Evolutionary conservation across 495 filamentous ascomycete species (phyloP).

Genomic region (Hyaloscypha finlandica): DNA sequence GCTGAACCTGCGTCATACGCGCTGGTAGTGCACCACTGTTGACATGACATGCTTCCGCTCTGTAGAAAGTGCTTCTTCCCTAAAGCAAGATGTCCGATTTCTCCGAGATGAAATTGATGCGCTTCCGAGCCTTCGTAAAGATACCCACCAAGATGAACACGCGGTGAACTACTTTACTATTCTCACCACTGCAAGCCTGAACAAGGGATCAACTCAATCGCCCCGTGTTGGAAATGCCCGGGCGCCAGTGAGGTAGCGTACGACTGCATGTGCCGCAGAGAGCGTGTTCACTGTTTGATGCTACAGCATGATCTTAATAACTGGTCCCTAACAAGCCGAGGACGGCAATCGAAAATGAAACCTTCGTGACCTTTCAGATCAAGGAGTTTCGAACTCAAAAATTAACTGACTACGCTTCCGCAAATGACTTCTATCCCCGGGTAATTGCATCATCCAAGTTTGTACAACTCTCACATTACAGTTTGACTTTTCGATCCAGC

Average conservation of each 20-base stretch:
- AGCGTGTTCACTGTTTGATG: neutral
- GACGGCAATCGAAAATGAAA: conserved; percentile 10
- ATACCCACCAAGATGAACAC: neutral
- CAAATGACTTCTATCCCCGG: conserved; percentile 12
- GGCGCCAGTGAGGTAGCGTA: neutral
- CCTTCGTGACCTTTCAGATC: conserved; percentile 2
- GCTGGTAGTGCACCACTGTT: too few relatives aligned
- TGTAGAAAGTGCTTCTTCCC: neutral
- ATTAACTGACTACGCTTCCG: neutral
- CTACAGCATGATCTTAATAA: conserved; percentile 1
- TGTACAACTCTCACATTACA: conserved; percentile 5
- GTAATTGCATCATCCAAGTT: conserved; percentile 26
- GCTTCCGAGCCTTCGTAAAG: neutral
- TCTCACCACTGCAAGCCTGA: neutral
- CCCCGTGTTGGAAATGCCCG: neutral
- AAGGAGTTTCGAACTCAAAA: conserved; percentile 13
- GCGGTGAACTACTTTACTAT: neutral
- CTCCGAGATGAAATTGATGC: neutral
- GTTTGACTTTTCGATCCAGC: conserved; percentile 4
- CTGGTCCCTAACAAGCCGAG: neutral
- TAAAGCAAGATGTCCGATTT: conserved; percentile 6
- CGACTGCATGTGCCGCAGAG: neutral
- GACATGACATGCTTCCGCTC: too few relatives aligned
- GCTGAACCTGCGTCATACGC: neutral
- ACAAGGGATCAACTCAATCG: neutral